Percentiles rank a stretch among this genome's conserved stretches.
These are phyloP conservation scores for Chlamydomonas urium DNA, from an alignment of 139 green algal species.

Conservation along the genomic window DNA sequence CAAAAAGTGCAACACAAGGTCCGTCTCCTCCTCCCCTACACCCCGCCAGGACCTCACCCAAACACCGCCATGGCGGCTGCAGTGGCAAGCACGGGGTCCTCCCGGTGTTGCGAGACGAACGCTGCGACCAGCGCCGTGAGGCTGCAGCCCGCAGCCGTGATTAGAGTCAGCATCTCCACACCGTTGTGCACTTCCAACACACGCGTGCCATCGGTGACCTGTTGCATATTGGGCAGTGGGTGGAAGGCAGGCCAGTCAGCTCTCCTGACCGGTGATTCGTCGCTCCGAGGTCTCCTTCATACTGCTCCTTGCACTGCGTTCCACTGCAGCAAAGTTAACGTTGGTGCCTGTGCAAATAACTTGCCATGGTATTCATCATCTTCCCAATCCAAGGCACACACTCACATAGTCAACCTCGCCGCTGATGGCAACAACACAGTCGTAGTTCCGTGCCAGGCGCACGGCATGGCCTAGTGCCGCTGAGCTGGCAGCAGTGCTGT, in stretches of 20 bases:
- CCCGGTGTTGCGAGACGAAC: slow-evolving; percentile 42
- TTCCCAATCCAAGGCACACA: too few relatives aligned
- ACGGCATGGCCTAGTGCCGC: not conserved
- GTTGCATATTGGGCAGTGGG: not conserved
- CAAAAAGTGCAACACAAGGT: slow-evolving; percentile 70
- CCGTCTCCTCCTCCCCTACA: not conserved
- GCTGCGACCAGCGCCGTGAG: slow-evolving; percentile 75
- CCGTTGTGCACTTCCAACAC: slow-evolving; percentile 13
- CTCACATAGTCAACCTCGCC: slow-evolving; percentile 52
- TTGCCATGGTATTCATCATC: too few relatives aligned
- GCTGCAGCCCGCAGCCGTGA: slow-evolving; percentile 75
- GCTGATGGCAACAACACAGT: slow-evolving; percentile 68
- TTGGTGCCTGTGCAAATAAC: too few relatives aligned
- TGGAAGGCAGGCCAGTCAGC: too few relatives aligned
- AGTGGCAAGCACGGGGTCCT: slow-evolving; percentile 51
- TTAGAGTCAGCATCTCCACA: slow-evolving; percentile 51
- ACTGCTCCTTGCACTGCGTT: too few relatives aligned
- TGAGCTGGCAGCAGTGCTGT: slow-evolving; percentile 48
- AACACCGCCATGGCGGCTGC: slow-evolving; percentile 66
- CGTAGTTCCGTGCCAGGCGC: slow-evolving; percentile 8
- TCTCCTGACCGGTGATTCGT: too few relatives aligned
- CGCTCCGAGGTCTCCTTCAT: too few relatives aligned
- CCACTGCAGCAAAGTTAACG: too few relatives aligned
- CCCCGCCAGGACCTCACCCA: slow-evolving; percentile 52
- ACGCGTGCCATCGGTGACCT: slow-evolving; percentile 14